Conservation (phyloP, 805 yeast genomes). For the Nakazawaea holstii region DNA sequence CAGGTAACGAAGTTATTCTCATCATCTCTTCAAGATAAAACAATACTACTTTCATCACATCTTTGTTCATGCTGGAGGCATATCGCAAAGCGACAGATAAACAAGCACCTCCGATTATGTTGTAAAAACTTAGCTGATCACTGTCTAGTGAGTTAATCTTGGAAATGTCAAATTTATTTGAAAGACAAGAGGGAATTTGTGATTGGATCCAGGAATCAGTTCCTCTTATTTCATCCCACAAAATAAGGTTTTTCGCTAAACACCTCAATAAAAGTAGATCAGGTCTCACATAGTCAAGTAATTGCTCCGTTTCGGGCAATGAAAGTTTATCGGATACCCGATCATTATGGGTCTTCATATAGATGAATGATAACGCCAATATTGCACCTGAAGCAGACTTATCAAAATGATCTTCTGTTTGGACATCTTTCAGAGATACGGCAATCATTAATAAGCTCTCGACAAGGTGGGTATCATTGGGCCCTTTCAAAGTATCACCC, state of each 20-base stretch:
- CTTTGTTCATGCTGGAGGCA: conserved; percentile 61
- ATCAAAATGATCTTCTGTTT: conserved; percentile 51
- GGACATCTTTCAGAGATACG: conserved; percentile 55
- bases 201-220: conserved; percentile 49
- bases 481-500: conserved; percentile 55
- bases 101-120: conserved; percentile 69
- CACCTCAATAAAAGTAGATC: conserved; percentile 66
- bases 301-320: conserved; percentile 54
- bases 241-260: conserved; percentile 56
- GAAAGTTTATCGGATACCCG: conserved; percentile 56
- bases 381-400: conserved; percentile 71
- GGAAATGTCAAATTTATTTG: conserved; percentile 23
- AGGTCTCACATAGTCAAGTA: conserved; percentile 71
- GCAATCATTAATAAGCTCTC: conserved; percentile 57
- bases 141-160: conserved; percentile 38
- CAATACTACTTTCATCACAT: conserved; percentile 52
- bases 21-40: conserved; percentile 48
- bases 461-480: conserved; percentile 58
- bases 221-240: conserved; percentile 63
- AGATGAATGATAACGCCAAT: conserved; percentile 69
- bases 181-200: conserved; percentile 47
- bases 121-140: conserved; percentile 57
- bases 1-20: conserved; percentile 34
- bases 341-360: conserved; percentile 57
- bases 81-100: conserved; percentile 67